Percentiles rank a stretch among this genome's conserved stretches.
phyloP scores from a whole-genome alignment of 371 early-diverging fungal species.

The Syncephalis plumigaleata region DNA sequence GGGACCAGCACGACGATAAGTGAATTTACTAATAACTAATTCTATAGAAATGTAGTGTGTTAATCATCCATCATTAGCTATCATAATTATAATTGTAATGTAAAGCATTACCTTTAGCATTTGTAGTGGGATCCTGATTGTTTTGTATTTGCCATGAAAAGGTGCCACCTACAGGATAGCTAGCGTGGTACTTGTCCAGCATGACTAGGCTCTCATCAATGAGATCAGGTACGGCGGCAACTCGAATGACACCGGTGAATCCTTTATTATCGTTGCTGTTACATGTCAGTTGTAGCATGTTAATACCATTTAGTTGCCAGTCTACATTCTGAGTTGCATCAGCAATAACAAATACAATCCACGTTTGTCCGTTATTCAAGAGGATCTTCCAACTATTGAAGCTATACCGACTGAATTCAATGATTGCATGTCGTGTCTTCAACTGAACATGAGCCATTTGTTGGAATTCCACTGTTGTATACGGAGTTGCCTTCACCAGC shows the following conservation, averaged over 20 bases:
- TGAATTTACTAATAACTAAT: not conserved
- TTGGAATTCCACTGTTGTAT: too few species aligned
- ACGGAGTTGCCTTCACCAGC: too few species aligned
- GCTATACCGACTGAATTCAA: not conserved
- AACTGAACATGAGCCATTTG: too few species aligned
- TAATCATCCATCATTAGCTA: constrained; percentile 6
- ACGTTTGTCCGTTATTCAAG: constrained; percentile 14
- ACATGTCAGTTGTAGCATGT: not conserved
- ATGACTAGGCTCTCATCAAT: constrained; percentile 4
- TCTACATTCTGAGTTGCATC: too few species aligned
- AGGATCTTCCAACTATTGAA: constrained; percentile 1
- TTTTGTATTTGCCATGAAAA: constrained; percentile 9
- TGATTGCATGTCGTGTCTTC: too few species aligned
- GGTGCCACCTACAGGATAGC: constrained; percentile 11
- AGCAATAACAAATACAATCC: constrained; percentile 9
- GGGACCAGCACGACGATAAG: constrained; percentile 7
- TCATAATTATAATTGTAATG: not conserved
- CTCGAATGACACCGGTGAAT: constrained; percentile 4
- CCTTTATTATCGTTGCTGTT: not conserved
- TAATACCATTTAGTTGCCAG: not conserved
- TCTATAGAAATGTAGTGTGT: constrained; percentile 10
- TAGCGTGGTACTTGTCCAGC: constrained; percentile 9
- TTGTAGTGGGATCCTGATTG: not conserved
- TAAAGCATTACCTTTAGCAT: constrained; percentile 5
- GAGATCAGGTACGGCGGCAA: constrained; percentile 4